Base-by-base conservation (phyloP, 495 filamentous ascomycete genomes). In the Letharia columbiana region DNA sequence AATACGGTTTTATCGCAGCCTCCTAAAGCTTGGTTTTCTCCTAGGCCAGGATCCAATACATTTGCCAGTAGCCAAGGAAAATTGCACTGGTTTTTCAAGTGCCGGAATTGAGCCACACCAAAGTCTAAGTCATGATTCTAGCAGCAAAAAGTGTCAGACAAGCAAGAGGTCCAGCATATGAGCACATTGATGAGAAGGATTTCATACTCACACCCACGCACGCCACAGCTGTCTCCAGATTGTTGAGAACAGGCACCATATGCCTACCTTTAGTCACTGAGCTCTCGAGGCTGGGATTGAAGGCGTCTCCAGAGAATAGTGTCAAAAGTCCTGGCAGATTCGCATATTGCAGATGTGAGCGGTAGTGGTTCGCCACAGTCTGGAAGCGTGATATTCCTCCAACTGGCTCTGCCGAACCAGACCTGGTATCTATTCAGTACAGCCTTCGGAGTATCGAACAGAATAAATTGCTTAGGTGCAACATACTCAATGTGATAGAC, bases 81-180 rank as follows among this genome's bases (percentile, higher is more conserved):
- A 28, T 79, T 79, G 78, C 91, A 94, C 71, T 90, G 85, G 8
- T 79, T 78, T 11, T 85, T 82, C 28, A 96, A 76, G 73, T 93
- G 80, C 31, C 81, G 82, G 72, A 90, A 89, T 72, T 95, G 91
- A 13, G 78, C 75, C 28, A 93, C 88, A n/a, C 92, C 92, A 71
- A 96, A 96, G 74, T 96, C 92, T 47, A 96, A 85, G 73, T 96
- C 92, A 75, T 96, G 92, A 73, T 96, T 96, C 83, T 86, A 66
- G 12, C 61, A 39, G 37, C 33, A 40, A 39, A 62, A 62, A 45
- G 54, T 44, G 56, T 45, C 40, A 64, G 57, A 68, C 35, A 23
- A 13, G 58, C 67, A 44, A 61, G 50, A 18, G 40, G 18, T 59
- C 3, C 2, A 18, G n/a, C 11, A 31, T 31, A 63, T 31, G 28